Percentiles rank a stretch among this genome's conserved stretches.
These are phyloP conservation scores for Monascus ruber DNA, from an alignment of 2,329 filamentous ascomycete species.

Conservation along the genomic window DNA sequence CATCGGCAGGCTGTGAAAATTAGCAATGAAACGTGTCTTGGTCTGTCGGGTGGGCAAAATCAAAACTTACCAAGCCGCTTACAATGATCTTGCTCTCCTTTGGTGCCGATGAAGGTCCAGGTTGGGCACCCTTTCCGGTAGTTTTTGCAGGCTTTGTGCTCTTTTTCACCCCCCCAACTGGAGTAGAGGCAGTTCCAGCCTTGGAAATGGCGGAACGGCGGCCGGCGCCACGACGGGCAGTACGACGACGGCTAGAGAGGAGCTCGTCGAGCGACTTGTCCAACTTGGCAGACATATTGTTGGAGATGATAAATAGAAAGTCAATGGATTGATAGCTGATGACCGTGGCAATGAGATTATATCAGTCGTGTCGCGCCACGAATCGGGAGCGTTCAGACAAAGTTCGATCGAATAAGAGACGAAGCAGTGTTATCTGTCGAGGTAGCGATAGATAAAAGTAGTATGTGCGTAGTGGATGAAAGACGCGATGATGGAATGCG, in stretches of 20 bases:
- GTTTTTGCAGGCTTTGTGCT: conserved; percentile 42
- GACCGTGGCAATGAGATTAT: background rate
- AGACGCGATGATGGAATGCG: conserved; percentile 1
- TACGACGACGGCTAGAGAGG: conserved; percentile 60
- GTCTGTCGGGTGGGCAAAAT: background rate
- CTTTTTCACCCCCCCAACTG: conserved; percentile 81
- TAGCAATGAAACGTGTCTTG: conserved; percentile 28
- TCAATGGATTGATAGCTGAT: background rate
- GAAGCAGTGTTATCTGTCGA: too few relatives aligned
- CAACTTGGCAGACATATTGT: conserved; percentile 81
- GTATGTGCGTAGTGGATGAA: background rate
- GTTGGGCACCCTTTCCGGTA: conserved; percentile 44
- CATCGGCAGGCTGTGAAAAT: conserved; percentile 72
- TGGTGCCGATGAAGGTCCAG: conserved; percentile 49
- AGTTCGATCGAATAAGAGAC: conserved; percentile 3
- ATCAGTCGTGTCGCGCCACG: background rate
- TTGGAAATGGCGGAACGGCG: conserved; percentile 31
- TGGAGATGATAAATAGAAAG: conserved; percentile 1
- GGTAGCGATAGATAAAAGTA: too few relatives aligned
- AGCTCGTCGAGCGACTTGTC: conserved; percentile 97
- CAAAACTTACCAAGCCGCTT: conserved; percentile 78
- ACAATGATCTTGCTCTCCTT: conserved; percentile 95
- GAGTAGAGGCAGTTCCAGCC: conserved; percentile 46
- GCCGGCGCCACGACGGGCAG: conserved; percentile 39
- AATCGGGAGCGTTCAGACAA: conserved; percentile 7